A percentile compares a stretch with the other conserved stretches of the same genome.
phyloP scores from a whole-genome alignment of 2,329 filamentous ascomycete genomes.

The Cladosporium sp. region DNA sequence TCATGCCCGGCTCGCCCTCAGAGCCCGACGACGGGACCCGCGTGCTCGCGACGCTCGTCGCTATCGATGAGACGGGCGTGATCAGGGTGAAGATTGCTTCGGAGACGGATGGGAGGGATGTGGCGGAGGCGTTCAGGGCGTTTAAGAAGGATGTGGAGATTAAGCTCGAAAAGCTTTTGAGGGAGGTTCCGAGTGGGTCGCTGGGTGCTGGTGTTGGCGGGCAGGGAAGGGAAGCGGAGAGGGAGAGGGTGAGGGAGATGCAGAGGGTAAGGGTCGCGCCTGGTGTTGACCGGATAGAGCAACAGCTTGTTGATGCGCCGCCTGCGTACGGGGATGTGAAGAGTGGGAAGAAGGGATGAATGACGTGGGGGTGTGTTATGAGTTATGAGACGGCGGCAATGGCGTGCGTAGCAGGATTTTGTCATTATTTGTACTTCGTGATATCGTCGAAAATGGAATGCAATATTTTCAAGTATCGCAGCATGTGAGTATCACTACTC shows the following conservation, averaged over 20 bases:
- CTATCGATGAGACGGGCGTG: conserved; percentile 22
- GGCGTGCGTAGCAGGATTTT: neutral
- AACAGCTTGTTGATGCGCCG: conserved; percentile 13
- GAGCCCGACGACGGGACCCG: conserved; percentile 17
- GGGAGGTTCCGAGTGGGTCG: conserved; percentile 22
- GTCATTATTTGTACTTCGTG: neutral
- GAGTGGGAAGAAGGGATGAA: conserved; percentile 3
- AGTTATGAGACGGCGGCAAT: neutral
- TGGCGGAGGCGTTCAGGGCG: conserved; percentile 27
- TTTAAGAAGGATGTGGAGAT: conserved; percentile 30
- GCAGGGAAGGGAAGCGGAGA: neutral
- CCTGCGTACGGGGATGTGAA: conserved; percentile 21
- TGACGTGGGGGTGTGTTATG: neutral
- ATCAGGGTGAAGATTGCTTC: conserved; percentile 30
- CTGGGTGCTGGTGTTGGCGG: neutral
- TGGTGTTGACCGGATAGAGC: neutral
- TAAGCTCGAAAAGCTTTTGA: conserved; percentile 25
- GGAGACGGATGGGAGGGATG: conserved; percentile 23
- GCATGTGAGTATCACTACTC: neutral
- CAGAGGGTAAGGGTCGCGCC: neutral
- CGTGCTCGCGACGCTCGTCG: conserved; percentile 28
- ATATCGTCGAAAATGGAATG: neutral
- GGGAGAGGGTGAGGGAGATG: neutral
- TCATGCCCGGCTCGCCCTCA: neutral
- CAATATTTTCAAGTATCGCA: neutral